phyloP scores from a whole-genome alignment of 768 basidiomycete genomes.

The Suillus occidentalis region DNA sequence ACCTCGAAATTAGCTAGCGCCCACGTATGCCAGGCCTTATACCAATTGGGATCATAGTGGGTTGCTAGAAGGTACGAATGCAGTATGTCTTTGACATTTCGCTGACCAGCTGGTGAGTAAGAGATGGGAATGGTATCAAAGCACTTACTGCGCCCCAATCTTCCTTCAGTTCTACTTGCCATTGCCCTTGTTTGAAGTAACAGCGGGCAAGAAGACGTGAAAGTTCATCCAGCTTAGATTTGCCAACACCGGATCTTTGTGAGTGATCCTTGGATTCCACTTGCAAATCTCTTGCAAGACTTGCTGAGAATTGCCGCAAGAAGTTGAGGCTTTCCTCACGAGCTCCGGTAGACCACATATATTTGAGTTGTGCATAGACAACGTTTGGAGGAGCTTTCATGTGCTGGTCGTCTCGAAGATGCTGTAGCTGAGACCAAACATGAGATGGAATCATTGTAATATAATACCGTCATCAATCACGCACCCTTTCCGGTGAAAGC shows the following conservation, averaged over 20 bases:
- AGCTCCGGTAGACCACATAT: slow-evolving; percentile 88
- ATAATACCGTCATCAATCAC: slow-evolving; percentile 15
- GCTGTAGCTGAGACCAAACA: slow-evolving; percentile 35
- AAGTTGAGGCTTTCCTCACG: slow-evolving; percentile 78
- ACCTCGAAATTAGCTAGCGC: slow-evolving; percentile 96
- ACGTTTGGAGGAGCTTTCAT: slow-evolving; percentile 90
- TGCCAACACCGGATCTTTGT: slow-evolving; percentile 52
- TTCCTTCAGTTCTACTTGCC: slow-evolving; percentile 83
- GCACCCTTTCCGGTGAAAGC: slow-evolving; percentile 68
- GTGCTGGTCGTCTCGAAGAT: slow-evolving; percentile 50
- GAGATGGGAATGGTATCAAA: not conserved
- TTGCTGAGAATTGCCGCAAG: slow-evolving; percentile 79
- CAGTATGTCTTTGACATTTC: slow-evolving; percentile 79
- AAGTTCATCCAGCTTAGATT: slow-evolving; percentile 64
- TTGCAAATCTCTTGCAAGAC: slow-evolving; percentile 72
- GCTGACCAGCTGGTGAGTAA: slow-evolving; percentile 41
- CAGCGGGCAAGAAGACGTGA: slow-evolving; percentile 92
- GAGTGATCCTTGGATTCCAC: slow-evolving; percentile 52
- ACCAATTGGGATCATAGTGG: slow-evolving; percentile 92
- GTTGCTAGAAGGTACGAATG: slow-evolving; percentile 86
- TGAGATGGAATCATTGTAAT: not conserved
- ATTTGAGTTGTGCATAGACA: slow-evolving; percentile 94
- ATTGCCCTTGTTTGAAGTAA: slow-evolving; percentile 94
- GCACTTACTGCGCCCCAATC: slow-evolving; percentile 72
- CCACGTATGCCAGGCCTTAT: slow-evolving; percentile 99